Base-by-base conservation (phyloP, 495 filamentous ascomycete species). In the Trichodelitschia bisporula region DNA sequence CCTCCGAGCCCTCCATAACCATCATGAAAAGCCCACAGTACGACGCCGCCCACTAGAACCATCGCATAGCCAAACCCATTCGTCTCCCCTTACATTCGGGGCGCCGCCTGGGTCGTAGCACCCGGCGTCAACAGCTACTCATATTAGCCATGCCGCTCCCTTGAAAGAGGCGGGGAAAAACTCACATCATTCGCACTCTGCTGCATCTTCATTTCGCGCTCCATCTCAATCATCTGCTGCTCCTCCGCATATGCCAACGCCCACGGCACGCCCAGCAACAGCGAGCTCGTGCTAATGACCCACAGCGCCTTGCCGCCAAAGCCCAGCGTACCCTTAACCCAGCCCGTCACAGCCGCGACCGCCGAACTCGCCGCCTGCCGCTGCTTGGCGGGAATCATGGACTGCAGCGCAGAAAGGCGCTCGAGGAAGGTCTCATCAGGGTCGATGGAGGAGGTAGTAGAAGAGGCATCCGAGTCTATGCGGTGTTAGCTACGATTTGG, bases 161-260 rank as follows among this genome's bases (percentile, higher is more conserved):
- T n/a, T n/a, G n/a, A n/a, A 24, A 24, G 21, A 24, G 6, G 21
- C 21, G 6, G 6, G 6, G 6, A 24, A 24, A 24, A 6, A 59
- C 64, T 43, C 51, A 71, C 68, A 55, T 72, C 65, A 44, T 66
- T 66, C 34, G 62, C 76, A 50, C 69, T 66, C 62, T 78, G 68
- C 44, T 77, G 66, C 76, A 90, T 84, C 51, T 72, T 69, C 70
- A 83, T 74, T 60, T 93, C 84, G 54, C 76, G 70, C 66, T 95
- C 86, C 79, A 86, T 80, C 62, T 92, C 84, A 36, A 77, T 57
- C 46, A 86, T 64, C 59, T 89, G 72, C 61, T 93, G 82, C 54
- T 99, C 86, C 59, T 99, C 89, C 31, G 73, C 67, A 53, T 77
- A 79, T 26, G 82, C 80, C 35, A 99, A 61, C 32, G 79, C 78